phyloP scores from a whole-genome alignment of 768 basidiomycete species.

The Goffeauzyma gilvescens region DNA sequence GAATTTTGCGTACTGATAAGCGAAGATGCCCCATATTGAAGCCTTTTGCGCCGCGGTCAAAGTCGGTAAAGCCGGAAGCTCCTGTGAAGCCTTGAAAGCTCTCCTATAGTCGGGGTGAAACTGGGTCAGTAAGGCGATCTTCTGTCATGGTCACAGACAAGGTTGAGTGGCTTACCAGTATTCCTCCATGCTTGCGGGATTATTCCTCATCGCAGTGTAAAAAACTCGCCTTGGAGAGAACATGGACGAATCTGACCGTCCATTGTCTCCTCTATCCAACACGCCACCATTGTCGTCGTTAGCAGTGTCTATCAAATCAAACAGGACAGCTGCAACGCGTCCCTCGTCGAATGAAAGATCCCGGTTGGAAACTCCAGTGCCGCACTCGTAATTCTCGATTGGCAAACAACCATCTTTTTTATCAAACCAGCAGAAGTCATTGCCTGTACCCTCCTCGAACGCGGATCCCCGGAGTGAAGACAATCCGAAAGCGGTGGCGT shows the following conservation, averaged over 20 bases:
- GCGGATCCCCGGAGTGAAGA: not conserved
- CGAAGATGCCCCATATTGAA: not conserved
- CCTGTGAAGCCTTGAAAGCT: not conserved
- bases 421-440: not conserved
- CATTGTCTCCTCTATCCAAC: not conserved
- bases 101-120: not conserved
- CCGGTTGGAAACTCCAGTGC: not conserved
- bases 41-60: not conserved
- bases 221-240: not conserved
- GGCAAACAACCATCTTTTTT: not conserved
- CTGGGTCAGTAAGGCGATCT: not conserved
- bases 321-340: not conserved
- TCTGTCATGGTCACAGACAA: no score
- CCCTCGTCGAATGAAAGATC: constrained; percentile 1
- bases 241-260: not conserved
- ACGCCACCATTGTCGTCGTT: constrained; percentile 1
- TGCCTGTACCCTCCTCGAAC: constrained; percentile 1
- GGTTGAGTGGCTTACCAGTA: not conserved
- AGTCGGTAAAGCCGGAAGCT: no score
- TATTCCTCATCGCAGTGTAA: constrained; percentile 1
- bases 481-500: constrained; percentile 3
- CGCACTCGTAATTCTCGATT: constrained; percentile 3
- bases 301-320: constrained; percentile 1
- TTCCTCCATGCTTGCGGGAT: constrained; percentile 5
- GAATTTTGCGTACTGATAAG: not conserved